phyloP scores from a whole-genome alignment of 495 filamentous ascomycete species.

The Penicillium flavigenum region DNA sequence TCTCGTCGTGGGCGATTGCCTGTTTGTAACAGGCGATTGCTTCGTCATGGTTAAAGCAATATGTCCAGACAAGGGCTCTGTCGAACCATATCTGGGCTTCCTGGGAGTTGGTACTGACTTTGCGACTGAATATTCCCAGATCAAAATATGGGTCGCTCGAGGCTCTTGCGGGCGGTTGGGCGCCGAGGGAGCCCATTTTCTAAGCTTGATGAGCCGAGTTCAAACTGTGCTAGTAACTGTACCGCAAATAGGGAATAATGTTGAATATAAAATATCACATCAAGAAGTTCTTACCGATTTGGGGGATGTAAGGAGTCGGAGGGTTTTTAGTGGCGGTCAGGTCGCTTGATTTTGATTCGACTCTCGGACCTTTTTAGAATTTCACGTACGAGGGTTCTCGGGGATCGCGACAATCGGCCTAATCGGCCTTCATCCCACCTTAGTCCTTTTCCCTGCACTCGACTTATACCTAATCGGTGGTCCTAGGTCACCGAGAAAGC shows the following conservation, averaged over 20 bases:
- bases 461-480: too few relatives aligned
- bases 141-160: constrained; percentile 47
- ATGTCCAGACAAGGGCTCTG: constrained; percentile 60
- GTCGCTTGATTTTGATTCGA: constrained; percentile 12
- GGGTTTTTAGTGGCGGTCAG: constrained; percentile 13
- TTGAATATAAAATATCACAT: constrained; percentile 8
- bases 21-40: constrained; percentile 55
- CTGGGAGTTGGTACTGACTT: constrained; percentile 41
- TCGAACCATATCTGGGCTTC: constrained; percentile 57
- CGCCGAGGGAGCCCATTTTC: constrained; percentile 6
- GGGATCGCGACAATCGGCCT: too few relatives aligned
- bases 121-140: constrained; percentile 50
- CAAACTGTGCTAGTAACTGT: not conserved
- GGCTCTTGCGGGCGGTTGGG: constrained; percentile 7
- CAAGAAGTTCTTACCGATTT: not conserved
- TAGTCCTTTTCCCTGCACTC: too few relatives aligned
- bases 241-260: not conserved
- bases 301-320: constrained; percentile 15
- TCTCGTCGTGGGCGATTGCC: constrained; percentile 48
- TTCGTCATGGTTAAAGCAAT: constrained; percentile 64
- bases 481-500: too few relatives aligned
- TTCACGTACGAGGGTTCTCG: too few relatives aligned
- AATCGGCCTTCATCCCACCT: too few relatives aligned
- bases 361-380: constrained; percentile 15
- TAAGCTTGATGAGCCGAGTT: not conserved